Conservation (phyloP, 2,329 filamentous ascomycete genomes). For the Alternaria metachromatica region DNA sequence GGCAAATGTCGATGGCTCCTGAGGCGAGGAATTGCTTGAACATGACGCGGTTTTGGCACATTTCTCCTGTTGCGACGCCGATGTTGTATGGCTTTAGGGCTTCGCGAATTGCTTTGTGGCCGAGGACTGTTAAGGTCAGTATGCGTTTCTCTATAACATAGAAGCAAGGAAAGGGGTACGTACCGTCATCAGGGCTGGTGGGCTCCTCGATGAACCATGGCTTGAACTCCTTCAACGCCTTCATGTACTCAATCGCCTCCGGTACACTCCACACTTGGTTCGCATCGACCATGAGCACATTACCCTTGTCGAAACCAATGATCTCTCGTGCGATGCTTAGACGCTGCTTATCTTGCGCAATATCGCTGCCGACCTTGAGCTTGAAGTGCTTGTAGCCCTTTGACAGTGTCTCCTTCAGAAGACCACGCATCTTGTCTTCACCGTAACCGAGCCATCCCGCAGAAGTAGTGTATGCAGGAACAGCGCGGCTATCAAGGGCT, state of each 20-base stretch:
- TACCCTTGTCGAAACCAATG: constrained; percentile 81
- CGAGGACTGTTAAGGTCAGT: constrained; percentile 64
- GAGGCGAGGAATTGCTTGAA: constrained; percentile 89
- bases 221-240: constrained; percentile 79
- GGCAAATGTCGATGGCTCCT: constrained; percentile 84
- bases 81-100: constrained; percentile 77
- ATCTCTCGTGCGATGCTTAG: constrained; percentile 77
- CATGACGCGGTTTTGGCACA: constrained; percentile 93
- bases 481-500: constrained; percentile 74
- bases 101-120: constrained; percentile 83
- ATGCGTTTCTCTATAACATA: neutral
- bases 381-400: constrained; percentile 88
- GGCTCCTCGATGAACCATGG: constrained; percentile 97
- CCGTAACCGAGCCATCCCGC: constrained; percentile 92
- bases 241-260: constrained; percentile 88
- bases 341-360: constrained; percentile 74
- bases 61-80: constrained; percentile 89
- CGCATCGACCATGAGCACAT: constrained; percentile 90
- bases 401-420: constrained; percentile 75
- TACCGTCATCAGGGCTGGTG: constrained; percentile 80
- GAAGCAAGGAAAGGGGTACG: constrained; percentile 2
- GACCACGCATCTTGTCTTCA: constrained; percentile 81
- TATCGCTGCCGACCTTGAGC: constrained; percentile 80
- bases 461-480: constrained; percentile 89
- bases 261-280: constrained; percentile 94